Evolutionary conservation across 2,329 filamentous ascomycete species (phyloP), one percentile per base, ranked within the genome.

Genomic region (Neonectria ditissima): DNA sequence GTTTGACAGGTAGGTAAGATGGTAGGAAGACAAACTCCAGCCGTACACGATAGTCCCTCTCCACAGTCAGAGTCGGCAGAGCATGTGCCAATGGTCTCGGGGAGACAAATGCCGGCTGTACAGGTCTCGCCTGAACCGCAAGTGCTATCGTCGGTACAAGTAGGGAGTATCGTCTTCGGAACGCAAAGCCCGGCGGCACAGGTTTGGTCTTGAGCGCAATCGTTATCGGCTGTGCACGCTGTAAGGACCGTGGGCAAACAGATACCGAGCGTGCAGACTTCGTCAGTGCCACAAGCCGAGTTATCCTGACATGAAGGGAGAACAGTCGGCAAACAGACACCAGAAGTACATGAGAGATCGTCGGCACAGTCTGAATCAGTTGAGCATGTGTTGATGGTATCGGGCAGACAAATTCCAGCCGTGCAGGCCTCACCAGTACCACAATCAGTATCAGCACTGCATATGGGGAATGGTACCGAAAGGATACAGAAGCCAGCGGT

Each of bases 171-270:
- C 14, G 37, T 14, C 22, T 28, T 28, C 8, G 57, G 48, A 11
- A 59, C 7, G 22, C 57, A 59, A 32, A 55, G 32, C 5, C 58
- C 58, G 1, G 52, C 59, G 6, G 59, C 57, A 13, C 59, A 62
- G 1, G 52, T 51, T 34, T 56, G 43, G 7, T 39, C 32, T 7
- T 26, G n/a, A 3, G 20, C 37, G 14, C 59, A 62, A 9, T 24
- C 24, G 1, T 14, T 26, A 7, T 24, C 55, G 5, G n/a, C 8
- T 3, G 20, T 39, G 24, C 59, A 62, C 16, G 24, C 8, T 6
- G 32, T 13, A 8, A 62, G 22, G 30, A 39, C n/a, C 4, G 18
- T n/a, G 14, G 59, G 59, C 14, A 62, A 28, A n/a, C 59, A 62
- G 2, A 52, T 30, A 2, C 54, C 48, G 1, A 55, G 14, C 9